A percentile compares a stretch with the other conserved stretches of the same genome.
Conservation (phyloP, 257 asterid species). For the Jacaranda copaia region DNA sequence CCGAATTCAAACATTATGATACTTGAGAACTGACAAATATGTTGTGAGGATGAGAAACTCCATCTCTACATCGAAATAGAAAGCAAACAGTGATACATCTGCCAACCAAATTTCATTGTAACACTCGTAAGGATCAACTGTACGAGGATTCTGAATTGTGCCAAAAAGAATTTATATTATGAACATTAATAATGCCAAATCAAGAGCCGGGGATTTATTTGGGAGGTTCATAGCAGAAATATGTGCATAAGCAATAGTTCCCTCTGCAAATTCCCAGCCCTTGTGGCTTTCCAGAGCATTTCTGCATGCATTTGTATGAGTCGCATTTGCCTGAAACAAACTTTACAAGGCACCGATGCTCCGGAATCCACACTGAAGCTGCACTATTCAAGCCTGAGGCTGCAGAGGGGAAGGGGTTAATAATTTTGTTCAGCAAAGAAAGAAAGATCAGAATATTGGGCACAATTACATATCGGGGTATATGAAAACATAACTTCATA, state of each 20-base stretch:
- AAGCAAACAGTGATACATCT: too few relatives aligned
- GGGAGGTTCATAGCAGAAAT: conserved; percentile 51
- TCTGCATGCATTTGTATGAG: conserved; percentile 36
- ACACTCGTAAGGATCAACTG: too few relatives aligned
- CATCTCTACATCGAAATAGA: too few relatives aligned
- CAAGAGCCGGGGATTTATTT: conserved; percentile 26
- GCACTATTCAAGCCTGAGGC: conserved; percentile 12
- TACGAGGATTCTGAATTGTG: neutral
- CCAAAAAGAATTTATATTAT: neutral
- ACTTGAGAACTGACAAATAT: too few relatives aligned
- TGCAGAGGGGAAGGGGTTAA: neutral
- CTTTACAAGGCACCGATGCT: conserved; percentile 47
- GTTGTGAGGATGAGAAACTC: too few relatives aligned
- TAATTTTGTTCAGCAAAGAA: neutral
- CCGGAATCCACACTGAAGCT: conserved; percentile 49
- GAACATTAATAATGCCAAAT: conserved; percentile 1
- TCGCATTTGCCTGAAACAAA: conserved; percentile 31
- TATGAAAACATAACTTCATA: too few relatives aligned
- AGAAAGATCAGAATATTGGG: too few relatives aligned
- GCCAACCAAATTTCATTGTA: too few relatives aligned
- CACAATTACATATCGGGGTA: too few relatives aligned
- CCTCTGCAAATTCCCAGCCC: conserved; percentile 50
- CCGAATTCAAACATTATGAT: too few relatives aligned
- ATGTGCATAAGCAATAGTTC: conserved; percentile 47
- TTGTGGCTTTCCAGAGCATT: conserved; percentile 42